Evolutionary conservation across 164 flowering plant genomes (phyloP), one percentile per base, ranked within the genome.

Genomic region (Kalanchoe fedtschenkoi): DNA sequence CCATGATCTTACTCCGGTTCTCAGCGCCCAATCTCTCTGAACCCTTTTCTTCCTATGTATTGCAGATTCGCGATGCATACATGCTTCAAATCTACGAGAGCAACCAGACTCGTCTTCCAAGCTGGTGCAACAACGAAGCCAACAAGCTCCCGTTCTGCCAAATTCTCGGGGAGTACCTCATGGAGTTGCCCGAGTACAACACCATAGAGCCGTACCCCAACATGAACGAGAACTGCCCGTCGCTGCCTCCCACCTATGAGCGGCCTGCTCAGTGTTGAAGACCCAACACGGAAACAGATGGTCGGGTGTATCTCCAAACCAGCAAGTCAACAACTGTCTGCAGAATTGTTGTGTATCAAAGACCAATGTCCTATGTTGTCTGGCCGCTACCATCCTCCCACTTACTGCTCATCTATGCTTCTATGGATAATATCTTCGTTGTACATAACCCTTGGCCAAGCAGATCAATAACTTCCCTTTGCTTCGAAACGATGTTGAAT

Each of bases 151-250:
- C 86, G 0, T 91, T 91, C 76, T 95, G 99, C 79, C 99, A 95
- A 76, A 87, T 95, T 55, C 85, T 88, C n/a, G 99, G 99, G 0
- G 86, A 87, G 74, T 95, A 91, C 66, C 72, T 76, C 51, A 95
- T 95, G 99, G 97, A 95, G 62, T 69, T 95, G 70, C 99, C 99
- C 4, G 74, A 69, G 15, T 95, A 89, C 65, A 95, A 87, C 78
- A 83, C 93, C 30, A 34, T 95, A 26, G 88, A 85, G 67, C 97
- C 96, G 19, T 95, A 95, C 71, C 73, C 91, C 57, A 77, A 84
- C 46, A 95, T 95, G 99, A 95, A 95, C 34, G 93, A 95, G 71
- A 79, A 86, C 59, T 95, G 99, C 71, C 97, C 99, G 0, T 91
- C 97, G 15, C 73, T 91, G 54, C 99, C 99, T 63, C 93, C 97